These are phyloP conservation scores for Malus hybrid DNA, from an alignment of 331 rosid species.

Conservation along the genomic window DNA sequence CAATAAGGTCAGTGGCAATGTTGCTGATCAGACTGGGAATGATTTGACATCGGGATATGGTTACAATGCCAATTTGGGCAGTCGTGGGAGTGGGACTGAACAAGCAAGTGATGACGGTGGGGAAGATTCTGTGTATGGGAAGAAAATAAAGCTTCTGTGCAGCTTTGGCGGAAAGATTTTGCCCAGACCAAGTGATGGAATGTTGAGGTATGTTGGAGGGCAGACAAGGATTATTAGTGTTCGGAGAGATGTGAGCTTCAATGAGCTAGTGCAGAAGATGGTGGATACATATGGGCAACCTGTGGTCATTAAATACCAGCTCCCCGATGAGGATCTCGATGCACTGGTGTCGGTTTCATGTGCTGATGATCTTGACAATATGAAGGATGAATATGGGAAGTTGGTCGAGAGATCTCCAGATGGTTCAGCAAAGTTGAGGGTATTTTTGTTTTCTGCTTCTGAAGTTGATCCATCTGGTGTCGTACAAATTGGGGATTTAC, in stretches of 20 bases:
- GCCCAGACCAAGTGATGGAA: constrained; percentile 85
- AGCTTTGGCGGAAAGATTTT: constrained; percentile 85
- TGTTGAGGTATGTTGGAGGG: constrained; percentile 92
- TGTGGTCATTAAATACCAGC: constrained; percentile 81
- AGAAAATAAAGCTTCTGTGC: constrained; percentile 71
- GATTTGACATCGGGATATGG: constrained; percentile 24
- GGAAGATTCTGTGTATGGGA: constrained; percentile 50
- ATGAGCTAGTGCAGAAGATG: constrained; percentile 66
- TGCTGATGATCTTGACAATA: constrained; percentile 80
- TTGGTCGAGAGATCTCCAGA: constrained; percentile 64
- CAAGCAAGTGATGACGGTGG: constrained; percentile 56
- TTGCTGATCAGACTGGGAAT: constrained; percentile 31
- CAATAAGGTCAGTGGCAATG: constrained; percentile 31
- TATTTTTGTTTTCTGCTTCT: constrained; percentile 64
- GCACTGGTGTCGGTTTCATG: constrained; percentile 78
- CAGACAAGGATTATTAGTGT: constrained; percentile 79
- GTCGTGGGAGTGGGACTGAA: constrained; percentile 28
- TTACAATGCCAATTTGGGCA: constrained; percentile 17
- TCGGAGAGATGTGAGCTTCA: constrained; percentile 53
- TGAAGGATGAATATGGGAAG: constrained; percentile 89
- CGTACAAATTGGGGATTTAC: constrained; percentile 36
- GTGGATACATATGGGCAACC: constrained; percentile 59
- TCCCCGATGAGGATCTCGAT: constrained; percentile 92
- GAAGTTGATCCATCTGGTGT: constrained; percentile 49
- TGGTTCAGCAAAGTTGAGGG: constrained; percentile 72